Base-by-base conservation (phyloP, 352 stramenopile genomes). In the Pythium phragmitis region DNA sequence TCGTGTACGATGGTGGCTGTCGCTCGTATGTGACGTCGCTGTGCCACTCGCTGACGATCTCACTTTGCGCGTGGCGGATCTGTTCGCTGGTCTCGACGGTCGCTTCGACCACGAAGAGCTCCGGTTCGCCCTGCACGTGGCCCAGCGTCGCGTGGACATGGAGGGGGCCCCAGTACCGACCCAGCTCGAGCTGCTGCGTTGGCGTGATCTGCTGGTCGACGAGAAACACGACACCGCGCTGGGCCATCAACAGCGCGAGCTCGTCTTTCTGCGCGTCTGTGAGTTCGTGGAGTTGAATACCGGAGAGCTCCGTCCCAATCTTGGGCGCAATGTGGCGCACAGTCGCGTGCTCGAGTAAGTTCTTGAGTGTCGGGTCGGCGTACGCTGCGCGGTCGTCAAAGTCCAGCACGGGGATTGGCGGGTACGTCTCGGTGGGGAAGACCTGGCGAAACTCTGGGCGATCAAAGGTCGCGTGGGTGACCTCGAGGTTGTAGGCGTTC, bases 21-120 rank as follows among this genome's bases (percentile, higher is more conserved):
- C 65, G 73, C 30, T 80, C 73, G 39, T 71, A 74, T 3, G 73
- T 74, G 16, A 75, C 70, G 50, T 80, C 69, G 23, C 69, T 75
- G 47, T 80, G 73, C 73, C 73, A 80, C 36, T 75, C 61, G 46
- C 68, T 75, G 42, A 68, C 55, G 4, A 57, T 58, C 42, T 75
- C 69, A 57, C 63, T 63, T 45, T 75, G 67, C 2, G 43, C 48
- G 16, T 73, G 54, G 49, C 70, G 56, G 21, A 71, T 53, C 16
- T 45, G 30, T 3, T 48, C 48, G 43, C 63, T 71, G 8, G 26
- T 58, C 51, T 72, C 64, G 13, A 63, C 19, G 16, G 46, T 62
- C 19, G 61, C 62, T 39, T 75, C 51, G 5, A 71, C 49, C 12
- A 74, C 54, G 11, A 68, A 52, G 12, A 74, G 53, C 52, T 75